Percentiles rank a stretch among this genome's conserved stretches.
Evolutionary conservation across 2,329 filamentous ascomycete species (phyloP).

Genomic region (Elsinoe arachidis): DNA sequence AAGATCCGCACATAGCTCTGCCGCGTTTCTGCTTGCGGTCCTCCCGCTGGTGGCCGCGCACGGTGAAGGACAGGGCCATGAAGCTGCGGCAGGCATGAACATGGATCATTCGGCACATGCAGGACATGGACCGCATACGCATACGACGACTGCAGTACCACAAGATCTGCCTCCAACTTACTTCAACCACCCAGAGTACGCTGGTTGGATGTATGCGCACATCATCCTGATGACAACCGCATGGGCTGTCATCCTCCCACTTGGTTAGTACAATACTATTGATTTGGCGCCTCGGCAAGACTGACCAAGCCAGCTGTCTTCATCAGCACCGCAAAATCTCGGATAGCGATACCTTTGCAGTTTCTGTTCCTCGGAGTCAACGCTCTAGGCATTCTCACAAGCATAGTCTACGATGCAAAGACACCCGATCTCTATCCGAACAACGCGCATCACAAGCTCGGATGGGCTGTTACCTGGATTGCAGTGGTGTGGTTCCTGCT

Average conservation of each 20-base stretch:
- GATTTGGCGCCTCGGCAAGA: too few species aligned
- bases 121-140: conserved; percentile 15
- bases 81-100: conserved; percentile 22
- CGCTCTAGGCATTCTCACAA: conserved; percentile 52
- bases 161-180: conserved; percentile 38
- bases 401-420: conserved; percentile 64
- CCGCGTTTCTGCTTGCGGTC: conserved; percentile 32
- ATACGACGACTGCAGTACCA: conserved; percentile 12
- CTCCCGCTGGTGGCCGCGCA: conserved; percentile 35
- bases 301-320: conserved; percentile 56
- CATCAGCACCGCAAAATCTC: conserved; percentile 73
- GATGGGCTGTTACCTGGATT: conserved; percentile 73
- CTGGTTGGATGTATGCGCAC: conserved; percentile 56
- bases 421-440: conserved; percentile 81
- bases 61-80: conserved; percentile 25
- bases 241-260: conserved; percentile 65
- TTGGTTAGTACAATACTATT: conserved; percentile 46
- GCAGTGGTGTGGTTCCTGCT: conserved; percentile 58
- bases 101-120: conserved; percentile 18
- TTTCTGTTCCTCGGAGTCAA: conserved; percentile 43
- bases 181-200: conserved; percentile 49
- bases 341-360: conserved; percentile 61
- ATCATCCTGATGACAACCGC: conserved; percentile 60
- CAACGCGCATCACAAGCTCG: conserved; percentile 81
- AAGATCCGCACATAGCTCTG: neutral